Evolutionary conservation across 2,329 filamentous ascomycete genomes (phyloP).

Genomic region (Bertia moriformis): DNA sequence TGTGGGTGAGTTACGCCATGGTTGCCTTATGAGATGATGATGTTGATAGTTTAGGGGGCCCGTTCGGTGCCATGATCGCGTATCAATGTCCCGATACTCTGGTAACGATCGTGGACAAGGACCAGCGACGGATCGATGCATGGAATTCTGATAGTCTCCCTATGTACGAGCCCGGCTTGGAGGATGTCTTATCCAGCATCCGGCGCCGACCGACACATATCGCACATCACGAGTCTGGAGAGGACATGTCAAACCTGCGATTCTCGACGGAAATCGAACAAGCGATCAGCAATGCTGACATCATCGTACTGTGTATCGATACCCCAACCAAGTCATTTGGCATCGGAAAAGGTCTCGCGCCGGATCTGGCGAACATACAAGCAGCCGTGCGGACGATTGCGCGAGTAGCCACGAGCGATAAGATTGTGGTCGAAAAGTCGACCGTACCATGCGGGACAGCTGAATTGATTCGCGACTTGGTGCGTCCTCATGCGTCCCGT

Average conservation of each 20-base stretch:
- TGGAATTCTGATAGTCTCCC: conserved; percentile 45
- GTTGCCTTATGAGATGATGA: no score
- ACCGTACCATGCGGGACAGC: conserved; percentile 49
- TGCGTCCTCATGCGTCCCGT: conserved; percentile 21
- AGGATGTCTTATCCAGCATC: conserved; percentile 28
- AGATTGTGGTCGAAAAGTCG: conserved; percentile 50
- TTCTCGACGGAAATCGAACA: conserved; percentile 29
- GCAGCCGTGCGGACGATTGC: conserved; percentile 37
- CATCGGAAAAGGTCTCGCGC: conserved; percentile 37
- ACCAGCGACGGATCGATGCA: conserved; percentile 32
- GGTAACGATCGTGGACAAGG: conserved; percentile 44
- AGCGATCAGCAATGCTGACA: conserved; percentile 41
- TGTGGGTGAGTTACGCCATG: no score
- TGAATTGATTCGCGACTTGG: conserved; percentile 36
- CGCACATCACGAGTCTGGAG: conserved; percentile 32
- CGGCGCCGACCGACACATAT: conserved; percentile 6
- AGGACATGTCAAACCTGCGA: conserved; percentile 45
- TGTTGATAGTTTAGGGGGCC: no score
- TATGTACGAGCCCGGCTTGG: conserved; percentile 42
- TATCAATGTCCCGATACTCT: no score
- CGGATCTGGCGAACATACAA: conserved; percentile 40
- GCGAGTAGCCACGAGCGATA: conserved; percentile 30
- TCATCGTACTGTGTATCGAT: conserved; percentile 49
- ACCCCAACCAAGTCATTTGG: conserved; percentile 46
- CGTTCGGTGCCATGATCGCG: no score